Base-by-base conservation (phyloP, 202 grass and related monocot species). In the Hordeum pubiflorum region DNA sequence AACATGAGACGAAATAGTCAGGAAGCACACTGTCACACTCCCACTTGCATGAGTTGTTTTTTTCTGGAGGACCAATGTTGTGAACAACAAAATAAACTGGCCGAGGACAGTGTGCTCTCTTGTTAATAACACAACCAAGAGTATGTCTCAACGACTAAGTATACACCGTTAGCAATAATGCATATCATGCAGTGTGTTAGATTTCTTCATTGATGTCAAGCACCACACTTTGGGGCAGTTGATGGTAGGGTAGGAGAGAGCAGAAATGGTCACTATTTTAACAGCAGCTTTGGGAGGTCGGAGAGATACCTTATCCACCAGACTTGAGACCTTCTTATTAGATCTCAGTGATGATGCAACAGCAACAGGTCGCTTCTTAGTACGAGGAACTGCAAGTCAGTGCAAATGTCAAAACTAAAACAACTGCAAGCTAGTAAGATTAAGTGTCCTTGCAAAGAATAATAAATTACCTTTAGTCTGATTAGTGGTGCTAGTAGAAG, bases 311-410 rank as follows among this genome's bases (percentile, higher is more conserved):
- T 99, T 96, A 82, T 93, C 88, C 27, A 99, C 97, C 73, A 99
- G 80, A 76, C 91, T 93, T 2, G 97, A 91, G 67, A 99, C 97
- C 86, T 96, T 99, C 89, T 96, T 99, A 76, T 91, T 99, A 72
- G 97, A 99, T 31, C 97, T 90, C 81, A 99, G 66, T 59, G 89
- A 93, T 44, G 91, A 65, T 72, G 83, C 83, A 84, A 89, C 89
- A 67, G 89, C 78, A 66, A 91, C 80, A 57, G 85, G 80, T 9
- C 87, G 79, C 81, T 99, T 99, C 78, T 96, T 99, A 69, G 58
- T 85, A 60, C 91, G 89, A 27, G 39, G 54, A 87, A 87, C 91
- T 99, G 74, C 82, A 84, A 55, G 77, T 83, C 18, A 17, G 69
- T 68, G 5, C 63, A 79, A 15, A 71, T 58, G 34, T 76, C 48